Base-by-base conservation (phyloP, 1,284 basidiomycete genomes). In the Papiliotrema nemorosa region DNA sequence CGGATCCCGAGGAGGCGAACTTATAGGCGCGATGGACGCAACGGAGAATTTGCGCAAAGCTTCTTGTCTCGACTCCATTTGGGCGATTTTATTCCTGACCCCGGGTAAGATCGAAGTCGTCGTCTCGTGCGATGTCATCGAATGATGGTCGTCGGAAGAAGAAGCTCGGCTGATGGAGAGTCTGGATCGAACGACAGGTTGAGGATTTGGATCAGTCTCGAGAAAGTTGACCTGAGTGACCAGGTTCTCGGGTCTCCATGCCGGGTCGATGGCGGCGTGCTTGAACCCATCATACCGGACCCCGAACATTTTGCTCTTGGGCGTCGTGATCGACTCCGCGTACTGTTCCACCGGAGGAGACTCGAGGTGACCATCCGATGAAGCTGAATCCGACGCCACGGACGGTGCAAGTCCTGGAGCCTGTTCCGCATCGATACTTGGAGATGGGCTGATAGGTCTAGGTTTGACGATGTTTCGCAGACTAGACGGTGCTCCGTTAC, bases 41-140 rank as follows among this genome's bases (percentile, higher is more conserved):
- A 70, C 64, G 20, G 64, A 63, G 47, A 72, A 69, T 39, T 65
- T 65, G 18, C 67, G 54, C 33, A 72, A 50, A 0, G 69, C 67
- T 44, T 69, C 63, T 25, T 70, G 60, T 9, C 72, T 56, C 18
- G 58, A 58, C 47, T 75, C 66, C 26, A 75, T 53, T 49, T 69
- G 66, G 7, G 57, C 62, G 18, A 73, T 67, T 49, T 69, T 70
- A 22, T 50, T 60, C 43, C 57, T 51, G 27, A 69, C 57, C 1
- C 59, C 52, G 20, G 69, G 69, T 3, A 70, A 50, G 7, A 64
- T 60, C 13, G 60, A 59, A 20, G 57, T 33, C 9, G n/a, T 40
- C 20, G 53, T 41, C 41, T 50, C 42, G 46, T 47, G 18, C 13
- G 44, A 22, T 14, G 29, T 45, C 27, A 24, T 31, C 31, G 49